Evolutionary conservation across 176 grass and related monocot species (phyloP), one percentile per base, ranked within the genome.

Genomic region (Aegilops sharonensis): DNA sequence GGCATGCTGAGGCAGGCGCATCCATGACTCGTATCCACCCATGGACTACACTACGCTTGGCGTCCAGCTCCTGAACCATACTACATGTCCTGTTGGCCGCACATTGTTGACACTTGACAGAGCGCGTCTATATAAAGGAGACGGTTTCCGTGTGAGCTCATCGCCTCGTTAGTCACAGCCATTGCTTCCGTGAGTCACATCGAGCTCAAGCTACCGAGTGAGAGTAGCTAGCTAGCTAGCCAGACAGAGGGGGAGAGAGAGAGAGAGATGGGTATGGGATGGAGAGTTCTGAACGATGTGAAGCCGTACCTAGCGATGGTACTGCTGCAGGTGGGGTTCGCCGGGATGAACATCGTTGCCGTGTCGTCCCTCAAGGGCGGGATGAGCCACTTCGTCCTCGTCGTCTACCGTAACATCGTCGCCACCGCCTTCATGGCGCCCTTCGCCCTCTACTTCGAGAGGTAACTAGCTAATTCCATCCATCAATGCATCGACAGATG

Each of bases 301-400:
- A 98, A 95, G 91, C 93, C 96, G 21, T 98, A 94, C 86, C 85
- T 95, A 86, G 81, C 78, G 8, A 98, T 98, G 96, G 80, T 95
- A 50, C 90, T 98, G 81, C 88, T 98, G 54, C 96, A 98, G 88
- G 64, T 95, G 9, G 93, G 96, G 17, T 95, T 92, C 60, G 89
- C 93, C 5, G 96, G 96, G 76, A 95, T 98, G 96, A 94, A 91
- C 83, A 64, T 98, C 42, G 86, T 98, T 6, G 63, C 92, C 34
- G 88, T 95, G 54, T 85, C 90, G 0, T 91, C 91, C 5, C 68
- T 98, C 65, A 98, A 98, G 90, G 85, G 82, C 56, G 96, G 96
- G 42, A 89, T 98, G 90, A 94, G 78, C 86, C 96, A 98, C 59
- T 98, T 89, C 77, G 94, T 98, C 17, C 93, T 98, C 30, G 96